Evolutionary conservation across 139 green algal genomes (phyloP).

Genomic region (Chlorella sorokiniana): DNA sequence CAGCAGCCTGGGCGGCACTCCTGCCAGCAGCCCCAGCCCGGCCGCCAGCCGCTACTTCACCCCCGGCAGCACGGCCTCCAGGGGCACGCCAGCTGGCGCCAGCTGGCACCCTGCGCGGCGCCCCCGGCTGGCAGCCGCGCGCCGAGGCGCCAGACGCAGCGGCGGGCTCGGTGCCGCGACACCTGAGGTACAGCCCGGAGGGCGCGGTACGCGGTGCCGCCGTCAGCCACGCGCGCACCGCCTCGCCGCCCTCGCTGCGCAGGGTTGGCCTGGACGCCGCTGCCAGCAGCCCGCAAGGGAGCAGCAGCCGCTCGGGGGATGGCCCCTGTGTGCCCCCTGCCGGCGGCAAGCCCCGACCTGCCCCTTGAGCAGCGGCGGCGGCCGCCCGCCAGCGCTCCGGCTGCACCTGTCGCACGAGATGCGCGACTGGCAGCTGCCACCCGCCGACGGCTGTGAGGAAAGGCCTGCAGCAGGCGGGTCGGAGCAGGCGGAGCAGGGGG

Average conservation of each 20-base stretch:
- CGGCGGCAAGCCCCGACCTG: background rate
- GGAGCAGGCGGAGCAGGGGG: background rate
- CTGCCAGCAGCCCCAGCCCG: background rate
- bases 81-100: background rate
- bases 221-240: no score
- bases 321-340: no score
- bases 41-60: conserved; percentile 11
- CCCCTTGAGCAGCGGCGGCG: background rate
- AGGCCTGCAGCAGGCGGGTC: background rate
- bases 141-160: background rate
- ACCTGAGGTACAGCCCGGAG: background rate
- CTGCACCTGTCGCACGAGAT: background rate
- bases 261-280: no score
- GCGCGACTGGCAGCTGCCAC: background rate
- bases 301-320: background rate
- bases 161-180: background rate
- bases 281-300: no score
- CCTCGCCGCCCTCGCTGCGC: no score
- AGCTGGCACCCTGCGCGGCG: no score
- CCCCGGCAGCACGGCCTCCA: background rate
- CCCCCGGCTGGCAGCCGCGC: no score
- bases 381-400: background rate
- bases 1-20: conserved; percentile 12
- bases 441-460: no score
- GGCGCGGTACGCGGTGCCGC: no score